Evolutionary conservation across 1,284 basidiomycete species (phyloP).

Genomic region (Peniophora sp.): DNA sequence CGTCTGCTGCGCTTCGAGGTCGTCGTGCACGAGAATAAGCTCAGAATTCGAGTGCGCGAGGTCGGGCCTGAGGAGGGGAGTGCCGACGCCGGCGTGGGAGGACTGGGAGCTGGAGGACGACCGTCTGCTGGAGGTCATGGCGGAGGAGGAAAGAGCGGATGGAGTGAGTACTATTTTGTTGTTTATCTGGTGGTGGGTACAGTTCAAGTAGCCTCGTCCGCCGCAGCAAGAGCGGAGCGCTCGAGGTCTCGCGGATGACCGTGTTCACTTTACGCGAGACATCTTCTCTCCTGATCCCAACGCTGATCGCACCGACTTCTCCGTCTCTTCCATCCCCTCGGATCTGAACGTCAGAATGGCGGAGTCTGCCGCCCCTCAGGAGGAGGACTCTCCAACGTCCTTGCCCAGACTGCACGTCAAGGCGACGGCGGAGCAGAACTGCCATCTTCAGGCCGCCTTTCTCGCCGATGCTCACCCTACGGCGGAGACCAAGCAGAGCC

Average conservation of each 20-base stretch:
- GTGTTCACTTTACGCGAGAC: not conserved
- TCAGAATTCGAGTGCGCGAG: conserved; percentile 31
- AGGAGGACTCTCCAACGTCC: not conserved
- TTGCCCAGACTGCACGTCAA: not conserved
- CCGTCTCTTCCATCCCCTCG: not conserved
- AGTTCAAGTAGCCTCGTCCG: not conserved
- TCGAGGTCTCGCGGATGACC: not conserved
- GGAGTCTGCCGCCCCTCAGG: not conserved
- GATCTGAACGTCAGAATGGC: not conserved
- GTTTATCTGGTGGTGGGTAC: not conserved
- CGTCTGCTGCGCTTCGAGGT: conserved; percentile 14
- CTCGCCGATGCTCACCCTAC: not conserved
- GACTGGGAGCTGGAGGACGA: conserved; percentile 9
- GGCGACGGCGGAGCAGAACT: not conserved
- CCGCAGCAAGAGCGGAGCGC: not conserved
- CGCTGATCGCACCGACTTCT: not conserved
- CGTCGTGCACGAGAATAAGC: conserved; percentile 51
- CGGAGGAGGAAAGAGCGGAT: not conserved
- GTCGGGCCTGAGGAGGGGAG: conserved; percentile 6
- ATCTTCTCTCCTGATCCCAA: not conserved
- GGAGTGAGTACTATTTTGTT: not conserved
- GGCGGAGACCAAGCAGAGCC: not conserved
- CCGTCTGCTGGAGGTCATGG: conserved; percentile 9
- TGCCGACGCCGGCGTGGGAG: conserved; percentile 4
- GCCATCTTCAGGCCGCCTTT: not conserved